A percentile compares a stretch with the other conserved stretches of the same genome.
Conservation (phyloP, 2,329 filamentous ascomycete genomes). For the Corniculantispora saksenae region DNA sequence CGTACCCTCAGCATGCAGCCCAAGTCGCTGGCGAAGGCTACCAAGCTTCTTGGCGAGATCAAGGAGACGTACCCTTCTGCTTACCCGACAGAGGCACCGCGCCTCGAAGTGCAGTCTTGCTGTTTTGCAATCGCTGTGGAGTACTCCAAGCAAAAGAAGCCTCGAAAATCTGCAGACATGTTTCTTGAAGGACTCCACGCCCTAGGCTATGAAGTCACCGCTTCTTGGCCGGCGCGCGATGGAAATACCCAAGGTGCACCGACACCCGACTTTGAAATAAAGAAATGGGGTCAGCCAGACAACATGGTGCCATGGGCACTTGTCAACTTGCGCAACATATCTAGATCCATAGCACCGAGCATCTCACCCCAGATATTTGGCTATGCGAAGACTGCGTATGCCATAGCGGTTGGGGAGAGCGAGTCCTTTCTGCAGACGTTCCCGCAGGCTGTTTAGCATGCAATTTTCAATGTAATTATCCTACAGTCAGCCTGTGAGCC, state of each 20-base stretch:
- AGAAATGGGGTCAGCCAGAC: not conserved
- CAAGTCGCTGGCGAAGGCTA: not conserved
- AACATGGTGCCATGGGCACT: not conserved
- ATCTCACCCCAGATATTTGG: not conserved
- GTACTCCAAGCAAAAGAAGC: not conserved
- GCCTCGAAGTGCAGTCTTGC: not conserved
- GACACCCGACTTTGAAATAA: not conserved
- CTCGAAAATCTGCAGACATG: slow-evolving; percentile 18
- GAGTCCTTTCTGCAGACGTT: not conserved
- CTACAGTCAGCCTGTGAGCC: too few relatives aligned
- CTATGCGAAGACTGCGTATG: slow-evolving; percentile 28
- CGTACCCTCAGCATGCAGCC: not conserved
- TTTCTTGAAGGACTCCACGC: slow-evolving; percentile 19
- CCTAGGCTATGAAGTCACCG: slow-evolving; percentile 10
- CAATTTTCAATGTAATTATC: too few relatives aligned
- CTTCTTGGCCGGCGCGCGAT: not conserved
- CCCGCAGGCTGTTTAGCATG: too few relatives aligned
- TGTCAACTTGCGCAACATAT: slow-evolving; percentile 15
- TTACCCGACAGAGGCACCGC: not conserved
- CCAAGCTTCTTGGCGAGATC: not conserved
- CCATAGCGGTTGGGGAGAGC: slow-evolving; percentile 30
- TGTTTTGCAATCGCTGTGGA: not conserved
- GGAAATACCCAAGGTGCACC: not conserved
- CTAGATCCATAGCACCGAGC: slow-evolving; percentile 22
- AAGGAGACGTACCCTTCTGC: not conserved